phyloP scores from a whole-genome alignment of 1,139 yeast genomes.

The Sugiyamaella xylanicola region DNA sequence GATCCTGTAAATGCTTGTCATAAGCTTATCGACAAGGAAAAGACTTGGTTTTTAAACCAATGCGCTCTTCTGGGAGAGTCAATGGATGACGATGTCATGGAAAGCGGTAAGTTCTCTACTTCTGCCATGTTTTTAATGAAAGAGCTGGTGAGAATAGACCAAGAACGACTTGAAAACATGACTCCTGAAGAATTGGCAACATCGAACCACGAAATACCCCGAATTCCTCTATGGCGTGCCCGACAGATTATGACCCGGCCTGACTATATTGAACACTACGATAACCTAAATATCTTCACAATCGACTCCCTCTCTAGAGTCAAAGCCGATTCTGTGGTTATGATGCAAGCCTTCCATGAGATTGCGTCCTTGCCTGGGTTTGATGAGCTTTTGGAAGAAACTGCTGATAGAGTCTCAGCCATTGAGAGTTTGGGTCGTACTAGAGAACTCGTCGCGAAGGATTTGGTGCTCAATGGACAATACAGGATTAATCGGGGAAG shows the following conservation, averaged over 20 bases:
- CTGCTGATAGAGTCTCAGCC: constrained; percentile 70
- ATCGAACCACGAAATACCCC: constrained; percentile 62
- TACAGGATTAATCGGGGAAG: constrained; percentile 30
- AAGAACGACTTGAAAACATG: constrained; percentile 31
- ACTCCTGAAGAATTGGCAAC: constrained; percentile 30
- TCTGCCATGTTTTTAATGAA: constrained; percentile 77
- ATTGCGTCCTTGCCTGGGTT: constrained; percentile 73
- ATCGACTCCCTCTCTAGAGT: constrained; percentile 72
- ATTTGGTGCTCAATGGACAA: constrained; percentile 56
- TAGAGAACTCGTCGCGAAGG: constrained; percentile 75
- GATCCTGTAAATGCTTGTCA: constrained; percentile 69
- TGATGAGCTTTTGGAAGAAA: constrained; percentile 66
- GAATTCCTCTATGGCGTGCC: constrained; percentile 80
- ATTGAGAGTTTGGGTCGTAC: constrained; percentile 82
- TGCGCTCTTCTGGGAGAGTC: constrained; percentile 74
- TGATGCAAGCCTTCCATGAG: constrained; percentile 89
- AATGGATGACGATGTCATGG: constrained; percentile 92
- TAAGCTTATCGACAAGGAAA: constrained; percentile 72
- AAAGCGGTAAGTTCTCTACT: constrained; percentile 73
- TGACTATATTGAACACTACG: constrained; percentile 75
- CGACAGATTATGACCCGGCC: constrained; percentile 84
- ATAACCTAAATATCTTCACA: constrained; percentile 74
- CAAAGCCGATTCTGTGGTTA: constrained; percentile 79
- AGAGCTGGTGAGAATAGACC: constrained; percentile 71
- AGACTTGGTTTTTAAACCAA: constrained; percentile 83